These are phyloP conservation scores for Solanum pimpinellifolium DNA, from an alignment of 257 asterid species.

Conservation along the genomic window DNA sequence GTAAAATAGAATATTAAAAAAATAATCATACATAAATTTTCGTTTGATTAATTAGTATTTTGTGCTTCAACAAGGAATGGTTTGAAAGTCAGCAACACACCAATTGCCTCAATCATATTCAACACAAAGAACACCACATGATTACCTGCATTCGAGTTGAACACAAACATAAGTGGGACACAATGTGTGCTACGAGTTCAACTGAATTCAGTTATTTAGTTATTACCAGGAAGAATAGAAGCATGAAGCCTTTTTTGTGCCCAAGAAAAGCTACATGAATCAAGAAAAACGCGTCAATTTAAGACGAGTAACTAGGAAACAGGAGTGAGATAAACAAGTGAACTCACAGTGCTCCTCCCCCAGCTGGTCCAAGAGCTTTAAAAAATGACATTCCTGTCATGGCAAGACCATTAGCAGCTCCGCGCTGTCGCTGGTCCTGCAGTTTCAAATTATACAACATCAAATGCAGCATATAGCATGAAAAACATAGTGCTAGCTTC, in stretches of 20 bases:
- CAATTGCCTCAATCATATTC: conserved; percentile 17
- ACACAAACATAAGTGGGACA: neutral
- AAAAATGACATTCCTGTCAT: conserved; percentile 76
- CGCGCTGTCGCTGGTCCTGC: conserved; percentile 72
- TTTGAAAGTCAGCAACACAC: conserved; percentile 16
- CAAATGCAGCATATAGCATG: neutral
- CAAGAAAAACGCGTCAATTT: neutral
- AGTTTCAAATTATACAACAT: neutral
- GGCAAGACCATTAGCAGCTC: conserved; percentile 83
- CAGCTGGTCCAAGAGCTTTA: conserved; percentile 75
- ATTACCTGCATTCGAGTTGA: conserved; percentile 13
- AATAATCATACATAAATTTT: neutral
- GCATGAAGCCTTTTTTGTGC: conserved; percentile 50
- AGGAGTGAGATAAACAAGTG: neutral
- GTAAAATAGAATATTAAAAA: neutral
- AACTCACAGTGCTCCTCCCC: conserved; percentile 77
- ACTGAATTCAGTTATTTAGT: neutral
- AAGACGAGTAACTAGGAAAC: neutral
- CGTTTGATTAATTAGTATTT: neutral
- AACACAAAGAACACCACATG: conserved; percentile 24
- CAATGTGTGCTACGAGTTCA: neutral
- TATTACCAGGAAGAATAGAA: conserved; percentile 55
- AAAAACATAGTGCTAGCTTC: too few relatives aligned
- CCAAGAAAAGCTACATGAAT: conserved; percentile 50
- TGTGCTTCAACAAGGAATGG: conserved; percentile 9